Evolutionary conservation across 495 filamentous ascomycete species (phyloP), one percentile per base, ranked within the genome.

Genomic region (Penicillium simplicissimum): DNA sequence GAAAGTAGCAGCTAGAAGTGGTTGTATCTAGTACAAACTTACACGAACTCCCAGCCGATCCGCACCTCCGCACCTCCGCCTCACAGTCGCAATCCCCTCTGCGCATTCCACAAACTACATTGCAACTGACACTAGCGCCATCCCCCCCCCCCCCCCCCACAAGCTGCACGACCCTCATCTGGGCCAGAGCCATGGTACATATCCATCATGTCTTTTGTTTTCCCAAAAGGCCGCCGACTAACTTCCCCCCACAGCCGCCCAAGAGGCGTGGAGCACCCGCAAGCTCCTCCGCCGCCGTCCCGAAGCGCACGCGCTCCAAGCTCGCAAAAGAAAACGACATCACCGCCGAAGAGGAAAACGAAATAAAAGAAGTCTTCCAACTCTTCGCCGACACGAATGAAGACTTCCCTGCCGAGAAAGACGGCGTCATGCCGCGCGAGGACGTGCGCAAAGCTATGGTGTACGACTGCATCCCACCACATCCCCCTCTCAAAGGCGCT

Each of bases 321-420:
- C 90, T 96, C 60, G 93, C 93, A 4, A 90, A 90, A 72, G 90
- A 95, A 63, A 86, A 97, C 81, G 84, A 90, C 72, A 87, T 98
- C 73, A 88, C 86, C 31, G 86, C 85, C 21, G 85, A 86, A 52
- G 89, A 97, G 78, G 95, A 98, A 71, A 80, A 83, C 64, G 92
- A 97, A 73, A 96, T 98, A 67, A 85, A 85, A 66, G 92, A 96
- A 74, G 93, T 92, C 15, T 98, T 95, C 75, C 75, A 82, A 34
- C 81, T 97, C 17, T 98, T 97, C 74, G 76, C 90, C 1, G 61
- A 71, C 3, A 57, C 67, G 14, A 67, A 81, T 63, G 82, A 88
- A 55, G 84, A 87, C 35, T 85, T 86, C 68, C 80, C 85, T 3
- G 82, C 84, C 61, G 86, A 90, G 63, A 87, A 88, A 58, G 84